phyloP scores from a whole-genome alignment of 169 alveolate genomes.

The Eimeria brunetti region DNA sequence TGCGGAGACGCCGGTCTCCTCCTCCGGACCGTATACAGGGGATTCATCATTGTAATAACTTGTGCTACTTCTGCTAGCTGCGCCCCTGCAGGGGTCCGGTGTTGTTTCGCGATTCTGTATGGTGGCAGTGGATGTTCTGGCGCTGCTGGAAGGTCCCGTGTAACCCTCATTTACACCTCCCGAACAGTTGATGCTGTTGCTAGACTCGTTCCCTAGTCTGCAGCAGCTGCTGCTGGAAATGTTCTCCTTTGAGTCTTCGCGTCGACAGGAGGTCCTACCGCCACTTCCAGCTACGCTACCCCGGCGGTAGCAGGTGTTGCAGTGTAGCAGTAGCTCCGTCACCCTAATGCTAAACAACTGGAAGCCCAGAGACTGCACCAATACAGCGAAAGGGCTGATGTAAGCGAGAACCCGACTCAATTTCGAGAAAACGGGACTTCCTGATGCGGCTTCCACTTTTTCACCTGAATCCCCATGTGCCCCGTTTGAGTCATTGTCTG shows the following conservation, averaged over 20 bases:
- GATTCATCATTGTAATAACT: neutral
- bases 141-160: neutral
- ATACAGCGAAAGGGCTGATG: slow-evolving; percentile 37
- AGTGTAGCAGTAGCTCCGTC: slow-evolving; percentile 35
- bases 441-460: neutral
- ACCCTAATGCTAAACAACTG: slow-evolving; percentile 8
- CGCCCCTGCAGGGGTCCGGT: neutral
- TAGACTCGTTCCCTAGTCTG: neutral
- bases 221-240: slow-evolving; percentile 10
- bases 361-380: slow-evolving; percentile 30
- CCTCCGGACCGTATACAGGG: neutral
- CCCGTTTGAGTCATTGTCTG: neutral
- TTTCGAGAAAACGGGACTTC: slow-evolving; percentile 4
- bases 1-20: neutral
- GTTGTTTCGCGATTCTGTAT: neutral
- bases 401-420: neutral
- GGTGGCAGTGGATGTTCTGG: neutral
- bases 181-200: neutral
- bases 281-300: neutral
- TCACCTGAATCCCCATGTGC: neutral
- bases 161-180: neutral
- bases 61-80: neutral
- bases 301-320: slow-evolving; percentile 32
- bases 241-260: neutral
- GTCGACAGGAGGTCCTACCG: neutral